Evolutionary conservation across 2,329 filamentous ascomycete species (phyloP), one percentile per base, ranked within the genome.

Genomic region (Scedosporium minutisporum): DNA sequence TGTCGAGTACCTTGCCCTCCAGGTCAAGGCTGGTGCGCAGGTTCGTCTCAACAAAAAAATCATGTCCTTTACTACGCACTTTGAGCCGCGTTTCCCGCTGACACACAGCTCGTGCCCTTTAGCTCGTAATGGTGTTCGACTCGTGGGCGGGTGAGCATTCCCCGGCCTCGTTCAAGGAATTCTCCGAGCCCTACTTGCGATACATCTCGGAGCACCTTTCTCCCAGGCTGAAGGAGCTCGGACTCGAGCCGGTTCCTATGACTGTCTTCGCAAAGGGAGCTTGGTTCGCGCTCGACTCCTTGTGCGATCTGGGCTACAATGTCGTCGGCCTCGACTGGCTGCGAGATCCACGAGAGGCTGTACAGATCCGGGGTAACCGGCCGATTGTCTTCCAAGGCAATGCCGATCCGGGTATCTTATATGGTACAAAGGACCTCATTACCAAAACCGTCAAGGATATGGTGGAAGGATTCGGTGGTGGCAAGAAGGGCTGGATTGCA

Each of bases 221-320:
- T 1, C 81, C 79, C 68, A 87, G 86, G 65, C 78, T 97, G 63
- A 79, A 83, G 68, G 88, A 90, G 72, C 81, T 96, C 71, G 87
- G 87, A 0, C 77, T 93, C 61, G 89, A 93, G 63, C 81, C 79
- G 10, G 93, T 99, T 3, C 95, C 95, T 3, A 97, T 97, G 93
- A 96, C 93, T 4, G 92, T 97, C 25, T 99, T 99, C 74, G 92
- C 95, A 42, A 99, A 99, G 79, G 95, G 95, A 10, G 93, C 95
- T 10, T 97, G 95, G 90, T 95, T 96, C 75, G 91, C 92, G 3
- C 81, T 99, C 58, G 90, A 97, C 68, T 87, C 90, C 38, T 84
- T 95, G 21, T 97, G 93, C 77, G 80, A 92, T 70, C 84, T 93
- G 16, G 93, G 92, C 48, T 99, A 97, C 79, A 85, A 97, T 71